A percentile compares a stretch with the other conserved stretches of the same genome.
phyloP scores from a whole-genome alignment of 768 basidiomycete species.

The Suillus occidentalis region DNA sequence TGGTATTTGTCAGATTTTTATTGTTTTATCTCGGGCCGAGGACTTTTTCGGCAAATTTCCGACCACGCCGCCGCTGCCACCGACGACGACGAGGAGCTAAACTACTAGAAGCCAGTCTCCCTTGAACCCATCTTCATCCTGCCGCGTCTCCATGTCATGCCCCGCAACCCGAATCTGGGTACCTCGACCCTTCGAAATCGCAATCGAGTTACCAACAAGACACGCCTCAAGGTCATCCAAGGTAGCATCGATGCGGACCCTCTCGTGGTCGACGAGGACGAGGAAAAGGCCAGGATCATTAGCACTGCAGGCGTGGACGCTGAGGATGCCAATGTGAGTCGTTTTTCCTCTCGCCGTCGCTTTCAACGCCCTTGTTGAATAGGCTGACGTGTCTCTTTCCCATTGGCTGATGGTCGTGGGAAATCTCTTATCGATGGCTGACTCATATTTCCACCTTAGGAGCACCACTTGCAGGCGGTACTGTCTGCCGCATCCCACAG shows the following conservation, averaged over 20 bases:
- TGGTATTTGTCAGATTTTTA: slow-evolving; percentile 25
- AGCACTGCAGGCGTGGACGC: slow-evolving; percentile 87
- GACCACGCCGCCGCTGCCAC: slow-evolving; percentile 57
- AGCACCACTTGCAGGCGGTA: slow-evolving; percentile 59
- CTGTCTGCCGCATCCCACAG: slow-evolving; percentile 55
- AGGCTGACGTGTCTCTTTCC: slow-evolving; percentile 41
- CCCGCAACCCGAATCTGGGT: slow-evolving; percentile 76
- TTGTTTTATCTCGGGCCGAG: slow-evolving; percentile 53
- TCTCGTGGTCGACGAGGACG: slow-evolving; percentile 80
- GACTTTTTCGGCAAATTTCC: slow-evolving; percentile 65
- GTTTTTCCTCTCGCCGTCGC: slow-evolving; percentile 34
- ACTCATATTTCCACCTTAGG: slow-evolving; percentile 45
- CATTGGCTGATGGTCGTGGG: slow-evolving; percentile 48
- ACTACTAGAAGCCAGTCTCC: slow-evolving; percentile 28
- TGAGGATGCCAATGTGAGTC: slow-evolving; percentile 90
- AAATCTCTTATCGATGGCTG: slow-evolving; percentile 53
- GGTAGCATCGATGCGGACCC: slow-evolving; percentile 81
- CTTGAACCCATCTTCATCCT: slow-evolving; percentile 40
- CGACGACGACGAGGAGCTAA: slow-evolving; percentile 42
- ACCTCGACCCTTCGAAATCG: slow-evolving; percentile 81
- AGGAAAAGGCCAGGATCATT: slow-evolving; percentile 79
- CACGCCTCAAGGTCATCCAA: slow-evolving; percentile 79
- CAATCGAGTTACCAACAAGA: slow-evolving; percentile 92
- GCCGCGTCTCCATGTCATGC: slow-evolving; percentile 76
- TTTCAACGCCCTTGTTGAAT: slow-evolving; percentile 43